phyloP scores from a whole-genome alignment of 768 basidiomycete genomes.

The Mycena metata region DNA sequence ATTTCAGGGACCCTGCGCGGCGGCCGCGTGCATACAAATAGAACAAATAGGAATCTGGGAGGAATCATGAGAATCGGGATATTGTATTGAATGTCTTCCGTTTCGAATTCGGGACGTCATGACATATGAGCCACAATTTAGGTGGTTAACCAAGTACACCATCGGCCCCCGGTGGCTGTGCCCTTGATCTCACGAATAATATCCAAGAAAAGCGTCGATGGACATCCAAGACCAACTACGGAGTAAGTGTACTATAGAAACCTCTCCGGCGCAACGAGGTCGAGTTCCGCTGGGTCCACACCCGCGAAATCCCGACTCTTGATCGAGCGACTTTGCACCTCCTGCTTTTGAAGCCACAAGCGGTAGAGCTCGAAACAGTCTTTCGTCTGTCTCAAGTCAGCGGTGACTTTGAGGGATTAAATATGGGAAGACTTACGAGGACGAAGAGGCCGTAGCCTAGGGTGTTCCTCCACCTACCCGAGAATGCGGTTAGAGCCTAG shows the following conservation, averaged over 20 bases:
- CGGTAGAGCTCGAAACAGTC: slow-evolving; percentile 62
- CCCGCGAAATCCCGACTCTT: slow-evolving; percentile 64
- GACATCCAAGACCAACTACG: too few relatives aligned
- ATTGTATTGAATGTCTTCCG: too few relatives aligned
- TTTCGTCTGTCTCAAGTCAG: slow-evolving; percentile 50
- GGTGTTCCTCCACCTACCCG: slow-evolving; percentile 58
- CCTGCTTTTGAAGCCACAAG: slow-evolving; percentile 60
- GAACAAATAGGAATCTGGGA: too few relatives aligned
- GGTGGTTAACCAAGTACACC: too few relatives aligned
- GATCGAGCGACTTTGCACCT: slow-evolving; percentile 61
- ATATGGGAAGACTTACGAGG: slow-evolving; percentile 26
- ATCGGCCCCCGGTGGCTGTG: too few relatives aligned
- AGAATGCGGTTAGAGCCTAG: neutral
- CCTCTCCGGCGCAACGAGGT: slow-evolving; percentile 53
- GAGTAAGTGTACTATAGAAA: neutral
- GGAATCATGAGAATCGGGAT: too few relatives aligned
- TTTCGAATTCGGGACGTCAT: too few relatives aligned
- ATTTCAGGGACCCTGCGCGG: too few relatives aligned
- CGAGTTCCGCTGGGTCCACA: slow-evolving; percentile 59
- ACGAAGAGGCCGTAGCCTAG: slow-evolving; percentile 64
- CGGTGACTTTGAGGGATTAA: neutral
- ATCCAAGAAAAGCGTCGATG: too few relatives aligned
- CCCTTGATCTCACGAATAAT: too few relatives aligned
- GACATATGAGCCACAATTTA: too few relatives aligned
- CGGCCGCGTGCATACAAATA: too few relatives aligned